Percentiles rank a stretch among this genome's conserved stretches.
phyloP scores from a whole-genome alignment of 2,329 filamentous ascomycete genomes.

The Penicillium sp. region DNA sequence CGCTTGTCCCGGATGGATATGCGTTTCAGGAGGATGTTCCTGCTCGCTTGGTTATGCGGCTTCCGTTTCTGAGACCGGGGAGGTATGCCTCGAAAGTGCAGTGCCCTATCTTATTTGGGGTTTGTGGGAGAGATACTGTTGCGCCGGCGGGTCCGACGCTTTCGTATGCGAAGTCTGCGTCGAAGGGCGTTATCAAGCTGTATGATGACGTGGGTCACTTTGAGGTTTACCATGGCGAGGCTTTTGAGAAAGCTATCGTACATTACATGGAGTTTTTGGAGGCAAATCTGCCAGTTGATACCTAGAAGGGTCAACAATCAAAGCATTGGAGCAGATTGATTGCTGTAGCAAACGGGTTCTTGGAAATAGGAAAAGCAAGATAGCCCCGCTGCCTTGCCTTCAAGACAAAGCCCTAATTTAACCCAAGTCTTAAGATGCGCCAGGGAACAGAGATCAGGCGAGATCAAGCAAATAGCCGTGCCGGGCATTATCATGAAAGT shows the following conservation, averaged over 20 bases:
- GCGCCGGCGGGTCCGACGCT: conserved; percentile 1
- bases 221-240: conserved; percentile 6
- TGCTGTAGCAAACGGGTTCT: background rate
- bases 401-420: too few relatives aligned
- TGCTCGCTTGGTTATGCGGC: background rate
- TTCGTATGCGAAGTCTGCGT: conserved; percentile 3
- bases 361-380: too few relatives aligned
- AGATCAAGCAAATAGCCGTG: too few relatives aligned
- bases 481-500: background rate
- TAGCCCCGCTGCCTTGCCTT: too few relatives aligned
- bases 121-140: conserved; percentile 4
- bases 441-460: too few relatives aligned
- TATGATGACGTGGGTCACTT: conserved; percentile 6
- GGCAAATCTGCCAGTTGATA: background rate
- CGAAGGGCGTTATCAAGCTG: conserved; percentile 3
- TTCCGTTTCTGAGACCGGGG: conserved; percentile 1
- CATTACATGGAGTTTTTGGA: background rate
- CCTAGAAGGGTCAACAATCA: background rate
- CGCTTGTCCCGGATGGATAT: background rate
- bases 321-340: background rate
- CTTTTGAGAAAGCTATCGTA: conserved; percentile 1
- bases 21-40: background rate
- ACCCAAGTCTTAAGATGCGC: too few relatives aligned
- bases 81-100: background rate
- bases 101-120: conserved; percentile 3